Evolutionary conservation across 305 asterid genomes (phyloP).

Genomic region (Euphrasia arctica): DNA sequence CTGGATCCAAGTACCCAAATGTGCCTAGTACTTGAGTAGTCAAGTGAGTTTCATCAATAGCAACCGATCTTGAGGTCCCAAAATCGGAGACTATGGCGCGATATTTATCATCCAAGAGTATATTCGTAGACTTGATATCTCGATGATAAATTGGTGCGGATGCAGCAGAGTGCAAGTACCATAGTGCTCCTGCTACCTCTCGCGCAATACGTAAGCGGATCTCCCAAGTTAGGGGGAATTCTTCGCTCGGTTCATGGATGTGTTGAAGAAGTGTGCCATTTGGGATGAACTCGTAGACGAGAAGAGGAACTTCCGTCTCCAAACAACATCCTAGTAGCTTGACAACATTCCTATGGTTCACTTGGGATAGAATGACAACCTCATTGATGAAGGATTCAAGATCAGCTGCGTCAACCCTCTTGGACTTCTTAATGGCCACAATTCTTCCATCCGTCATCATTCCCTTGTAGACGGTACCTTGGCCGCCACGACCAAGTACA

Average conservation of each 20-base stretch:
- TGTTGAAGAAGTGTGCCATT: slow-evolving; percentile 40
- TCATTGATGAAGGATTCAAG: slow-evolving; percentile 21
- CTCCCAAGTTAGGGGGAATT: slow-evolving; percentile 29
- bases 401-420: slow-evolving; percentile 1
- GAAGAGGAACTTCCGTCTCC: slow-evolving; percentile 34
- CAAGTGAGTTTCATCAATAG: slow-evolving; percentile 38
- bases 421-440: slow-evolving; percentile 45
- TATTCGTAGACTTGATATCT: slow-evolving; percentile 39
- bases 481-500: slow-evolving; percentile 43
- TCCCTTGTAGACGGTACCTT: slow-evolving; percentile 40
- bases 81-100: slow-evolving; percentile 38
- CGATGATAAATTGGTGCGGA: slow-evolving; percentile 36
- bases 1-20: slow-evolving; percentile 41
- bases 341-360: slow-evolving; percentile 34
- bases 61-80: slow-evolving; percentile 37
- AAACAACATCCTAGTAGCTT: slow-evolving; percentile 41
- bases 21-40: slow-evolving; percentile 39
- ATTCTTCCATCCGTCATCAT: slow-evolving; percentile 36
- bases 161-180: slow-evolving; percentile 36
- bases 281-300: slow-evolving; percentile 36
- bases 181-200: slow-evolving; percentile 35
- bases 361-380: slow-evolving; percentile 26
- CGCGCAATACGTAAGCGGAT: slow-evolving; percentile 30
- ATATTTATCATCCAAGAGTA: slow-evolving; percentile 33
- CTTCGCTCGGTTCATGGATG: slow-evolving; percentile 35